Evolutionary conservation across 495 filamentous ascomycete species (phyloP), one percentile per base, ranked within the genome.

Genomic region (Aspergillus steynii): DNA sequence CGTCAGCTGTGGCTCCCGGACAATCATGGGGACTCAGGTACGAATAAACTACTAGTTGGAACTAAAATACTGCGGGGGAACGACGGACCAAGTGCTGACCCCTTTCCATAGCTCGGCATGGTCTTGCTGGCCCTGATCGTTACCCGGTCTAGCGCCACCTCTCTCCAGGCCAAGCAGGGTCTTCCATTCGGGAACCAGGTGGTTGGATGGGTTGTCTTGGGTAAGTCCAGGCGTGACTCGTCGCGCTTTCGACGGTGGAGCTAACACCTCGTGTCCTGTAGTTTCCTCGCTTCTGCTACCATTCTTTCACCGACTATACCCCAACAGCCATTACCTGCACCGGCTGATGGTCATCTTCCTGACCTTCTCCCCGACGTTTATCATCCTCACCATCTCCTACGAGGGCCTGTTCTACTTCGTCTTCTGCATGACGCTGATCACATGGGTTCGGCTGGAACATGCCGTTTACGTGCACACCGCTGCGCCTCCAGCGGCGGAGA

Each of bases 351-450:
- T 96, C 63, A 83, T 98, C 46, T 99, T 98, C 80, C 82, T 99
- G 48, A 91, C 93, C 12, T 98, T 96, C 69, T 88, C 93, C 0
- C 96, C 96, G 1, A 88, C 88, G 10, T 99, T 99, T 71, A 90
- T 99, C 70, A 90, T 98, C 65, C 88, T 99, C 61, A 96, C 93
- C 28, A 98, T 97, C 72, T 96, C 93, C 20, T 99, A 96, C 80
- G 96, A 99, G 72, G 95, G 96, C 0, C 80, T 99, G 3, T 99
- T 99, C 76, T 98, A 97, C 79, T 83, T 97, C 63, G 87, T 87
- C 25, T 98, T 97, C 75, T 93, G 86, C 68, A 79, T 89, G 50
- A 88, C 89, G 26, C 81, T 99, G 9, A 80, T 96, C 59, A 89
- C 87, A 61, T 99, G 96, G 96, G 91, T 97, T 26, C 86, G 87